Evolutionary conservation across 2,329 filamentous ascomycete genomes (phyloP), one percentile per base, ranked within the genome.

Genomic region (Phoma sp.): DNA sequence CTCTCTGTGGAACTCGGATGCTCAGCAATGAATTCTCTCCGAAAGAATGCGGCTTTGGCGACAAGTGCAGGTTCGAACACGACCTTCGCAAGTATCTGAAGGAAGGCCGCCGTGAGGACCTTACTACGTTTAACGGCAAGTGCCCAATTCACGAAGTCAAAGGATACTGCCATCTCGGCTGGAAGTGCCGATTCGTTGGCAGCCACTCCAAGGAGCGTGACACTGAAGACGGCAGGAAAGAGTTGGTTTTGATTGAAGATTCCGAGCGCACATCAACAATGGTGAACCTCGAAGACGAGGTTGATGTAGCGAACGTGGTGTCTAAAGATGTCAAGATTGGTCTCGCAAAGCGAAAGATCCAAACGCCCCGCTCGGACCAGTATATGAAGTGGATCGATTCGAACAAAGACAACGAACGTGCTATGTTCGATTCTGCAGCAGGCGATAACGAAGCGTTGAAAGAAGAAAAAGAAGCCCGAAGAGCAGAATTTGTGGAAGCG

Each of bases 121-220:
- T 97, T 32, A 83, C 83, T 5, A 91, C 89, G 0, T 89, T 96
- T 66, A 83, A 81, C 34, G 89, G 91, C 6, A 81, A 88, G 57
- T 99, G 95, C 69, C 93, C 93, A 0, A 84, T 96, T 7, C 97
- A 87, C 74, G 87, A 91, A 61, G 80, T 81, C 14, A 85, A 88
- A 60, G 93, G 93, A 11, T 85, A 82, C 57, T 99, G 95, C 67
- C 83, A 85, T 42, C 85, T 89, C 12, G 95, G 95, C 5, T 99
- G 93, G 93, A 96, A 93, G 73, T 99, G 95, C 73, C 89, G 93
- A 18, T 96, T 97, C 69, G 89, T 91, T 28, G 84, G 84, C 59
- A 96, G 91, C 59, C 95, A 99, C 76, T 95, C 92, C 66, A 83
- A 87, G 58, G 93, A 98, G 76, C 77, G 90, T 20, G 85, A 90